phyloP scores from a whole-genome alignment of 352 stramenopile species.

The Phytophthora meadii region DNA sequence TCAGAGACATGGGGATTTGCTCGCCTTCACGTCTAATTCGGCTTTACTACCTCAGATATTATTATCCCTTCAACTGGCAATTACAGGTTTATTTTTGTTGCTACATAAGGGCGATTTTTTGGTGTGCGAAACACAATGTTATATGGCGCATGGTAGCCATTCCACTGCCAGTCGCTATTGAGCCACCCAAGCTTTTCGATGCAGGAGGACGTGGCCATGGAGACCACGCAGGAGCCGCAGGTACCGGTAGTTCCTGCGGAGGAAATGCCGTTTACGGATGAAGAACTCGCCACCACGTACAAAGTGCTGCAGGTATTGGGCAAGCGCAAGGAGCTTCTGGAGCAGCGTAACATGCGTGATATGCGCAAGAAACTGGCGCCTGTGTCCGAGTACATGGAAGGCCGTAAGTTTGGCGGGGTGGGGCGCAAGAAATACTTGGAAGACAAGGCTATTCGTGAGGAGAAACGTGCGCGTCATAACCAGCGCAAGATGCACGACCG shows the following conservation, averaged over 20 bases:
- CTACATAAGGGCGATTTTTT: no score
- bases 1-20: constrained; percentile 60
- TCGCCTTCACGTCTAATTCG: constrained; percentile 3
- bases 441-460: constrained; percentile 86
- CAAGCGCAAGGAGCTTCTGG: constrained; percentile 60
- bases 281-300: constrained; percentile 61
- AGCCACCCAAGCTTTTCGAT: constrained; percentile 30
- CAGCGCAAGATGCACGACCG: constrained; percentile 92
- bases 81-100: no score
- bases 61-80: no score
- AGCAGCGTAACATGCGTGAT: constrained; percentile 77
- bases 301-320: constrained; percentile 73
- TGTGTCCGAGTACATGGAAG: constrained; percentile 81
- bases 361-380: constrained; percentile 85
- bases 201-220: constrained; percentile 45
- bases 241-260: constrained; percentile 20
- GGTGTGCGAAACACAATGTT: no score
- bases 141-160: constrained; percentile 10
- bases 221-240: constrained; percentile 14
- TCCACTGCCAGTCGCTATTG: constrained; percentile 7
- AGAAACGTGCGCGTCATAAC: constrained; percentile 85
- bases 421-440: constrained; percentile 90
- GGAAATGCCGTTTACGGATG: constrained; percentile 77
- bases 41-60: constrained; percentile 2
- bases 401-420: constrained; percentile 83